Evolutionary conservation across 306 rosid species (phyloP).

Genomic region (Prosopis cineraria): DNA sequence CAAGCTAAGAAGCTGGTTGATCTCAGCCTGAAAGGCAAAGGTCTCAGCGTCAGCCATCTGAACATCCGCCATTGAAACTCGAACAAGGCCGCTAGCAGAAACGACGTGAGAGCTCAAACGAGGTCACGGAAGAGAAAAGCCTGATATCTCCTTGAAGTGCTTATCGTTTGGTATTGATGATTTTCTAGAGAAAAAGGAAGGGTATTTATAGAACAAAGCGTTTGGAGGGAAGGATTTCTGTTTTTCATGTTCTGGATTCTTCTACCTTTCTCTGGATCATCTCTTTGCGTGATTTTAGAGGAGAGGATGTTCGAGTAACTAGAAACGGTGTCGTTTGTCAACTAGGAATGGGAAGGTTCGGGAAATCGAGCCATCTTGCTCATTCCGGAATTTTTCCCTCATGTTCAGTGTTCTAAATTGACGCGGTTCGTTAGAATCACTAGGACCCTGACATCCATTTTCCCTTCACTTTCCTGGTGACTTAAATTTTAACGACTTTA

Average conservation of each 20-base stretch:
- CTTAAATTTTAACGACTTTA: too few relatives aligned
- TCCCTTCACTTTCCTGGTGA: not conserved
- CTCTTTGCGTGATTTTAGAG: not conserved
- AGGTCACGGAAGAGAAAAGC: not conserved
- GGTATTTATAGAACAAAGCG: not conserved
- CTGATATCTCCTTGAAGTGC: not conserved
- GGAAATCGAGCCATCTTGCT: not conserved
- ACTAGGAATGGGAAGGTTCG: not conserved
- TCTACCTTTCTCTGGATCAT: constrained; percentile 42
- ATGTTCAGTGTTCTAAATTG: not conserved
- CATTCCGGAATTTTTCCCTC: not conserved
- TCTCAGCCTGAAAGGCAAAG: constrained; percentile 66
- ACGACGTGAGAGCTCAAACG: not conserved
- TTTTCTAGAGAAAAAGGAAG: not conserved
- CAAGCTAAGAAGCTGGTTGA: constrained; percentile 63
- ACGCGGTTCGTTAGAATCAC: not conserved
- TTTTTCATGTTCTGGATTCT: constrained; percentile 38
- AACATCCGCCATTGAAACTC: constrained; percentile 50
- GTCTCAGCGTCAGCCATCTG: constrained; percentile 57
- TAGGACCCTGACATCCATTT: not conserved
- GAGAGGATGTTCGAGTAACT: not conserved
- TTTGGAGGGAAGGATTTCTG: not conserved
- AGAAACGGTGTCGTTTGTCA: not conserved
- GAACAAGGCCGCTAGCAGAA: not conserved
- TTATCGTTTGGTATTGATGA: not conserved